A percentile compares a stretch with the other conserved stretches of the same genome.
phyloP scores from a whole-genome alignment of 2,329 filamentous ascomycete genomes.

The Lomentospora prolificans region DNA sequence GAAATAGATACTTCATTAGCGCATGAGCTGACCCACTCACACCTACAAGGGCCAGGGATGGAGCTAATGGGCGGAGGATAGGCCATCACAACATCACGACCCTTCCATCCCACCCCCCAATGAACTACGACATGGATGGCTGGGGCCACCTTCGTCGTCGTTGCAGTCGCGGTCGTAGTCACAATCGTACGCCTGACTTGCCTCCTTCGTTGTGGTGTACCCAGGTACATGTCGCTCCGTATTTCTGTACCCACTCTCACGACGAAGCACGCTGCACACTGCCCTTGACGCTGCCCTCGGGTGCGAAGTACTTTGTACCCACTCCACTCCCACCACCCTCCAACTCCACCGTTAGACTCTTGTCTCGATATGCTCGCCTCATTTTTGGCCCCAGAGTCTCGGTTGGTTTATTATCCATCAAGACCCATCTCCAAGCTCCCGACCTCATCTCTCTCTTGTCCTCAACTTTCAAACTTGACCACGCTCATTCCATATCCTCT shows the following conservation, averaged over 20 bases:
- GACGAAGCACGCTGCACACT: slow-evolving; percentile 1
- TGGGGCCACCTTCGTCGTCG: slow-evolving; percentile 1
- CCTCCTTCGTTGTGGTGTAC: not conserved
- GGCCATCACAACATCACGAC: slow-evolving; percentile 4
- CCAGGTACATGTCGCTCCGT: not conserved
- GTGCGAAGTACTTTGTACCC: not conserved
- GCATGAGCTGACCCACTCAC: slow-evolving; percentile 7
- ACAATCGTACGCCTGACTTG: slow-evolving; percentile 3
- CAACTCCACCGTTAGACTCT: not conserved
- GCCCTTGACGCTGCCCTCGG: not conserved
- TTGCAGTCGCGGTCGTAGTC: not conserved
- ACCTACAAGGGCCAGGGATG: slow-evolving; percentile 8
- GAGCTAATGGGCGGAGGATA: slow-evolving; percentile 1
- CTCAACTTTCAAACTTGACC: slow-evolving; percentile 4
- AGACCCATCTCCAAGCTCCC: slow-evolving; percentile 4
- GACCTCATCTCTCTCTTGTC: slow-evolving; percentile 5
- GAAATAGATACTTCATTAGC: slow-evolving; percentile 5
- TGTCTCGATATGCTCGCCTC: slow-evolving; percentile 7
- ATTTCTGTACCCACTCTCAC: not conserved
- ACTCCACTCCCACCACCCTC: not conserved
- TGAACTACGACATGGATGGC: slow-evolving; percentile 8
- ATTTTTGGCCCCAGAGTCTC: not conserved
- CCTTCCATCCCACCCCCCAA: slow-evolving; percentile 1
- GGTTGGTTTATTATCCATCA: slow-evolving; percentile 8
- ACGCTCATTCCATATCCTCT: slow-evolving; percentile 7